Conservation (phyloP, 1,139 yeast species). For the Suhomyces bribrorum region DNA sequence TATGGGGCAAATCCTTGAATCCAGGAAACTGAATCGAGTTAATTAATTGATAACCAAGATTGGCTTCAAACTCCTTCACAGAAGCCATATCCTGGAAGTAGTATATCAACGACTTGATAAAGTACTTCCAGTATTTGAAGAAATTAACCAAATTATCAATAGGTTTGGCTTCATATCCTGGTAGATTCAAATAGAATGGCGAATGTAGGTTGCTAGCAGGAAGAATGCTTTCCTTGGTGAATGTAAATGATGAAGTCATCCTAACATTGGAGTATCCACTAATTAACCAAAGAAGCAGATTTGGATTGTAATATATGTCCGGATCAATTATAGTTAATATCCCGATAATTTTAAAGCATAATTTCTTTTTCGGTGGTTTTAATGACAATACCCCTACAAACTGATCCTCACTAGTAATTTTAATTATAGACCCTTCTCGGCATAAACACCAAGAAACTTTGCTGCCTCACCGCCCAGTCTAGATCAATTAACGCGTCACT, state of each 20-base stretch:
- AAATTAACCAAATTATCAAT: slow-evolving; percentile 54
- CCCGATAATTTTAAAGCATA: not conserved
- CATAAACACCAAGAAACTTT: not conserved
- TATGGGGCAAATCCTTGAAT: slow-evolving; percentile 36
- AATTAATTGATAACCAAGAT: slow-evolving; percentile 62
- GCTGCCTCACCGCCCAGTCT: not conserved
- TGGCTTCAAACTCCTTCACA: slow-evolving; percentile 69
- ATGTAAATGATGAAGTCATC: slow-evolving; percentile 14
- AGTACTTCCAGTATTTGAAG: slow-evolving; percentile 71
- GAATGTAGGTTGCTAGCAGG: slow-evolving; percentile 38
- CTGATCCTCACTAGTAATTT: not conserved
- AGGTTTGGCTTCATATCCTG: slow-evolving; percentile 45
- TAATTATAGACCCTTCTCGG: not conserved
- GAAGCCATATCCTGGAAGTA: slow-evolving; percentile 64
- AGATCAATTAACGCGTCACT: not conserved
- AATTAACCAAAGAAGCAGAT: no score
- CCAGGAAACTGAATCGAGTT: slow-evolving; percentile 62
- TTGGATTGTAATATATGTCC: not conserved
- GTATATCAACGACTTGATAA: slow-evolving; percentile 59
- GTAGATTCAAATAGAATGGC: slow-evolving; percentile 45
- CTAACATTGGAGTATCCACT: slow-evolving; percentile 1
- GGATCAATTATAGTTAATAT: not conserved
- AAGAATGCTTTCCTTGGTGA: slow-evolving; percentile 35
- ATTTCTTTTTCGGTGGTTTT: not conserved
- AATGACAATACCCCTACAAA: not conserved